Base-by-base conservation (phyloP, 225 moss, liverwort and hornwort genomes). In the Physcomitrium patens region DNA sequence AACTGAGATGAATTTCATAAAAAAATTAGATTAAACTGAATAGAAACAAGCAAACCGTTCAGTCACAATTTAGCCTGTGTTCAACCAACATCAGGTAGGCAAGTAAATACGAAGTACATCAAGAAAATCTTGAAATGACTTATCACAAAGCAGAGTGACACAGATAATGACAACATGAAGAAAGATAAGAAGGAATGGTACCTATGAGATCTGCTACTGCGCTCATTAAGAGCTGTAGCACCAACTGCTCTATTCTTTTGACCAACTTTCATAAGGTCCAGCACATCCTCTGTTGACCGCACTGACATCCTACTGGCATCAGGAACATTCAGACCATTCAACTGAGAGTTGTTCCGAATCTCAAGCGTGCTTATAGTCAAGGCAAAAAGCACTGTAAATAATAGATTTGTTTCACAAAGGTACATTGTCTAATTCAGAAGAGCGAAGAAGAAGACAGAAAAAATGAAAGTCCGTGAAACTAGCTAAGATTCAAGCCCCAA, bases 181-280 rank as follows among this genome's bases (percentile, higher is more conserved):
- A 49, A 49, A 49, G 49, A 49, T 3, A 24, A 45, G 26, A 77
- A 16, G 20, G n/a, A 31, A 19, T 70, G 8, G n/a, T 68, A 85
- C 85, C 85, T 85, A 70, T 93, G 93, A 42, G 93, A 93, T 67
- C 93, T 91, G 82, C 93, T 93, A 73, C 93, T 93, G 16, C 93
- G 87, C 75, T 91, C 93, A 59, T 93, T 93, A 48, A 93, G 81
- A 66, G 93, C 93, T 64, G 93, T 93, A 43, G 93, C 93, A 53
- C 93, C 93, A 9, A 93, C 91, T 46, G 91, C 82, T 55, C 93
- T 87, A 72, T 93, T 93, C 51, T 81, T 85, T 73, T 86, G 86
- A 13, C 93, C 93, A 46, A 93, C 79, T 75, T 82, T 89, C 91
- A 93, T 93, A 60, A 93, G 65, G 49, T 93, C 93, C 78, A 93